Conservation (phyloP, 768 basidiomycete genomes). For the Mycena leptocephala region DNA sequence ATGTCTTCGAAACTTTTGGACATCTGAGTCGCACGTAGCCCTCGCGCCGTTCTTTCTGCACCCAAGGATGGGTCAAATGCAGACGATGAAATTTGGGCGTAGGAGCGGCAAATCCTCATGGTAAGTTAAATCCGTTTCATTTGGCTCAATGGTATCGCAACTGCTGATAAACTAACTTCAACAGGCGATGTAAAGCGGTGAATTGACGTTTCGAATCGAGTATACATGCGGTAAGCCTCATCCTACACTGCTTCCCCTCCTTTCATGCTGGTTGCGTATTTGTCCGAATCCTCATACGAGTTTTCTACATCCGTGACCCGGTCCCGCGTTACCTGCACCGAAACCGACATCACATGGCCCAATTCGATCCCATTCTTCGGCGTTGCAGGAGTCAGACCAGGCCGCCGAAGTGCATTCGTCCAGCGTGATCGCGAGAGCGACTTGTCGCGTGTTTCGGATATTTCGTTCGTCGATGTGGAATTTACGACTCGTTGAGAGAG, state of each 20-base stretch:
- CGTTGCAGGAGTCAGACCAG: background rate
- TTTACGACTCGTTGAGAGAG: slow-evolving; percentile 1
- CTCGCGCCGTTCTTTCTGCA: no score
- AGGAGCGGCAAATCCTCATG: no score
- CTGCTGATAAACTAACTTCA: no score
- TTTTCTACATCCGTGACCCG: background rate
- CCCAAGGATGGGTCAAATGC: no score
- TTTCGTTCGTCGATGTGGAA: background rate
- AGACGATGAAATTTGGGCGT: no score
- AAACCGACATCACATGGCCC: background rate
- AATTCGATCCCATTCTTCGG: background rate
- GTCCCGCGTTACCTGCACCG: background rate
- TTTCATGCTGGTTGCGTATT: background rate
- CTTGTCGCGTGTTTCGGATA: background rate
- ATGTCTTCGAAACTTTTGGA: no score
- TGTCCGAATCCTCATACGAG: background rate
- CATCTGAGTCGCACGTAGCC: no score
- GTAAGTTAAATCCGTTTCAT: no score
- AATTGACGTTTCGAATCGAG: no score
- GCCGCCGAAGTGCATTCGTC: background rate
- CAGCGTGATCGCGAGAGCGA: background rate
- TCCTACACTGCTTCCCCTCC: background rate
- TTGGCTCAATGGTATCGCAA: no score
- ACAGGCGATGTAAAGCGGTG: no score
- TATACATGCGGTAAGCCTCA: no score